Conservation (phyloP, 495 filamentous ascomycete species). For the Amphirosellinia nigrospora region DNA sequence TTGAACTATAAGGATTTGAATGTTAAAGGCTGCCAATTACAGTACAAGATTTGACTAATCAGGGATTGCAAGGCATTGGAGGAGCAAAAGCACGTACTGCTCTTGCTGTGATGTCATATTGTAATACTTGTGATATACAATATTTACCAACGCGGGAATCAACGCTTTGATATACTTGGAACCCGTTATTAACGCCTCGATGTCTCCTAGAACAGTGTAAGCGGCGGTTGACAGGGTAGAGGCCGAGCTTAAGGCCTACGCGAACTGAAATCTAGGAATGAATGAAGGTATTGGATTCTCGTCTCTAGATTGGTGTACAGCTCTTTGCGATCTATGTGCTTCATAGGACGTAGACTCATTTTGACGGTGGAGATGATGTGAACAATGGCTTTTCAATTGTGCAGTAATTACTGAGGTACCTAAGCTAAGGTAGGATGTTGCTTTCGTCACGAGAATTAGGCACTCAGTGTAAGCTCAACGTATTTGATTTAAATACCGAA, state of each 20-base stretch:
- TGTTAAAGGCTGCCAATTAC: not conserved
- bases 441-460: not conserved
- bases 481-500: constrained; percentile 2
- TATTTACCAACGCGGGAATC: constrained; percentile 73
- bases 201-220: constrained; percentile 58
- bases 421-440: not conserved
- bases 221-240: not conserved
- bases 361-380: not conserved
- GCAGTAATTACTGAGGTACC: no score
- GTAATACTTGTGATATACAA: constrained; percentile 79
- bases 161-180: constrained; percentile 75
- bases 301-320: constrained; percentile 71
- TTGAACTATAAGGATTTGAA: constrained; percentile 51
- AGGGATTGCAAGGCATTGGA: not conserved
- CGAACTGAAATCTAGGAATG: constrained; percentile 73
- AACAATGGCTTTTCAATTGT: not conserved
- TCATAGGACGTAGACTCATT: constrained; percentile 42
- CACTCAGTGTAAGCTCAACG: not conserved
- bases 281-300: constrained; percentile 71
- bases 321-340: constrained; percentile 71
- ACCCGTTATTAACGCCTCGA: constrained; percentile 68
- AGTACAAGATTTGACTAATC: not conserved
- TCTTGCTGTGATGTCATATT: constrained; percentile 76
- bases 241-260: constrained; percentile 47
- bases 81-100: constrained; percentile 32